Base-by-base conservation (phyloP, 768 basidiomycete genomes). In the Dioszegia crocea region DNA sequence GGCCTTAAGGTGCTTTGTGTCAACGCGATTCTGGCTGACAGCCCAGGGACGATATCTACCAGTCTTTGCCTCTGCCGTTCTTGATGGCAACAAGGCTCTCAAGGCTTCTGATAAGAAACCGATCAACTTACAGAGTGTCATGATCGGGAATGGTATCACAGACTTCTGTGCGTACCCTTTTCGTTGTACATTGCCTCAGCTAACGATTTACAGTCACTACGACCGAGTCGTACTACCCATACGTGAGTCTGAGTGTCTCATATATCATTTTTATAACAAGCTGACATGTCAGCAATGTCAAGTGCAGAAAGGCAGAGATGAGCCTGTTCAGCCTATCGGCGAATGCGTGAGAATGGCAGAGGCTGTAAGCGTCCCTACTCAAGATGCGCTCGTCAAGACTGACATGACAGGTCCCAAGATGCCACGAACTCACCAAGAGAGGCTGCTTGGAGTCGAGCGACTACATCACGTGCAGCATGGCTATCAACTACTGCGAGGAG, bases 381-480 rank as follows among this genome's bases (percentile, higher is more conserved):
- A 12, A 30, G 11, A n/a, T n/a, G n/a, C n/a, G n/a, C n/a, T n/a
- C n/a, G 10, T 2, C 1, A 26, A 9, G 9, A 23, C 44, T 51
- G 27, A 23, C 19, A 29, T 24, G 19, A n/a, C 49, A 68, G 85
- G 79, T 89, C 21, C 85, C 87, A 21, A 83, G 84, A 46, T 91
- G 89, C 73, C 78, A 84, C 63, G 80, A 80, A 60, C 80, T 80
- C 36, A 80, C 87, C 71, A 76, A 80, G n/a, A 73, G 80, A 41
- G 79, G 79, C 44, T 91, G 88, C 62, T 80, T 88, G 29, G 82
- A 88, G 56, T 78, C 78, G 16, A 85, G 85, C 62, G 88, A 91
- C 71, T 75, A 79, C 21, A 84, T 86, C 36, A 80, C 82, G 59
- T 91, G 89, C 66, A 78, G 76, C n/a, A 85, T 85, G 12, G 86